Evolutionary conservation across 2,329 filamentous ascomycete species (phyloP), one percentile per base, ranked within the genome.

Genomic region (Davidsoniella eucalypti): DNA sequence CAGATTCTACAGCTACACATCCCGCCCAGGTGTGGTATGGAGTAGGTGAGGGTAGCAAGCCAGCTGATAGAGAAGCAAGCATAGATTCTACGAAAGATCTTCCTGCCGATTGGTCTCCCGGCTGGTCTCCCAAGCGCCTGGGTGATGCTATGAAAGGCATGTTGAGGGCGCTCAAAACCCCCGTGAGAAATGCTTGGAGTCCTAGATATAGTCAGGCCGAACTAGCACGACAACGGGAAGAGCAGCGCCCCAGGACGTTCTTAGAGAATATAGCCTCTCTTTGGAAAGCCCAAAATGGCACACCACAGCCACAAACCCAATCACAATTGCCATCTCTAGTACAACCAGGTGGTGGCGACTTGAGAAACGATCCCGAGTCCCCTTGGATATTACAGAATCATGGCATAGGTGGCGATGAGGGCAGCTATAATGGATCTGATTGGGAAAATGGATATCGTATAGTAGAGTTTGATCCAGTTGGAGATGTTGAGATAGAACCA

Each of bases 1-100:
- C 14, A 44, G 8, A 45, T 40, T 14, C 21, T 49, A 6, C 51
- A 47, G 14, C 33, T 50, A 7, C 21, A 50, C 14, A 53, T 53
- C 18, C 47, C 47, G 5, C 47, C 47, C 8, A 33, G 26, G 37
- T 40, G 5, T 53, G 51, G 51, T 53, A 53, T 25, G 47, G 51
- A 18, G 47, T 43, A 2, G 42, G 16, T 7, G 9, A 23, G 9
- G 49, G 33, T 14, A 18, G 25, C 14, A 43, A 43, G 17, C 18
- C 14, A 21, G 41, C 18, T 5, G 41, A 33, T 33, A 10, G 12
- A 12, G 29, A 33, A 33, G 8, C 12, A 33, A 12, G 12, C 29
- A 33, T 9, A 12, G 8, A 9, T 33, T 3, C 4, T 12, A 33
- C 9, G 6, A 33, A 33, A 33, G 29, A 33, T 12, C 29, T 33